These are phyloP conservation scores for Epithemia pelagica DNA, from an alignment of 108 stramenopile species.

Conservation along the genomic window DNA sequence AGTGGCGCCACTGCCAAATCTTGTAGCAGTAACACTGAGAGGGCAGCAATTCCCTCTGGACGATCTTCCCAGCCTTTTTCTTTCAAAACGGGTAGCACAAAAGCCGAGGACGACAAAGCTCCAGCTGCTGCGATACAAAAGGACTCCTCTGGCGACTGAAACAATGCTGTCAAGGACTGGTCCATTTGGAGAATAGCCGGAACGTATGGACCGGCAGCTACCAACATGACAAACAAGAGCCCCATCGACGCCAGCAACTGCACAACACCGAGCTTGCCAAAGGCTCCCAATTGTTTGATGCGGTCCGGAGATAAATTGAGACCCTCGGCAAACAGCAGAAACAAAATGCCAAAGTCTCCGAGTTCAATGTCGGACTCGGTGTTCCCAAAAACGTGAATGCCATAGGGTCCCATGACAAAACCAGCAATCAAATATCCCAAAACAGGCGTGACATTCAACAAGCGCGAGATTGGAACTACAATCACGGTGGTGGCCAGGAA, in stretches of 20 bases:
- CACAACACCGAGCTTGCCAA: constrained; percentile 49
- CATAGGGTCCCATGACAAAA: constrained; percentile 50
- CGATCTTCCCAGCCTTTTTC: constrained; percentile 63
- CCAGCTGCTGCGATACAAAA: constrained; percentile 51
- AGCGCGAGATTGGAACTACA: constrained; percentile 35
- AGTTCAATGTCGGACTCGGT: constrained; percentile 55
- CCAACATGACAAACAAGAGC: constrained; percentile 19
- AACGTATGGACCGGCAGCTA: constrained; percentile 13
- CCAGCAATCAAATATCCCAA: constrained; percentile 63
- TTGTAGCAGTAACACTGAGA: constrained; percentile 56
- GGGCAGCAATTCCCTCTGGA: constrained; percentile 48
- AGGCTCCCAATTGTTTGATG: constrained; percentile 40
- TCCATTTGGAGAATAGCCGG: constrained; percentile 41
- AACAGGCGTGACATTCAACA: constrained; percentile 43
- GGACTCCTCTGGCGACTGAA: constrained; percentile 36
- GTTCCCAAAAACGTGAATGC: constrained; percentile 55
- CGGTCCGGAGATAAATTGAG: constrained; percentile 47
- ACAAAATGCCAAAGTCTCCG: constrained; percentile 76
- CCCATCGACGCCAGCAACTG: constrained; percentile 53
- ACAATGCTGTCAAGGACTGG: constrained; percentile 9
- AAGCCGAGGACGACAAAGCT: constrained; percentile 61
- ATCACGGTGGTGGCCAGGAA: constrained; percentile 58
- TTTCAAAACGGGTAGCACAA: constrained; percentile 64
- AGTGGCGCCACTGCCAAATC: constrained; percentile 74
- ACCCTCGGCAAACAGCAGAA: constrained; percentile 69